phyloP scores from a whole-genome alignment of 2,329 filamentous ascomycete genomes.

The Claviceps monticola region DNA sequence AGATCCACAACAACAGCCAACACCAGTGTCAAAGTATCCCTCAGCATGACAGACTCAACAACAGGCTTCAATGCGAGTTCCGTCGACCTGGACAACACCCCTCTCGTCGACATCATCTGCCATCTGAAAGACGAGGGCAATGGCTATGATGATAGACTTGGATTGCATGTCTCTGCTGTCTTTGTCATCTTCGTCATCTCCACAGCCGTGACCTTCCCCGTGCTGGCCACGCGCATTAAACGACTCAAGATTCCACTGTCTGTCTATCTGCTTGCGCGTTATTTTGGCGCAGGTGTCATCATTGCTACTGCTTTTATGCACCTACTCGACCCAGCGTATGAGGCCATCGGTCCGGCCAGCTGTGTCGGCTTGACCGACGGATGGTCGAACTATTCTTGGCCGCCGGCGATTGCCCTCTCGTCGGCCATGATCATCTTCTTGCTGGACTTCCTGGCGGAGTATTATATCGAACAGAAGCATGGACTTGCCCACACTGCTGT shows the following conservation, averaged over 20 bases:
- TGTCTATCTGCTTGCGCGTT: constrained; percentile 78
- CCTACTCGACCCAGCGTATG: constrained; percentile 66
- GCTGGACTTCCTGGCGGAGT: constrained; percentile 34
- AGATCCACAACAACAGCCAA: too few relatives aligned
- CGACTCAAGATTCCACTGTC: constrained; percentile 51
- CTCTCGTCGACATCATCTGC: constrained; percentile 27
- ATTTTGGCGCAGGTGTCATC: constrained; percentile 88
- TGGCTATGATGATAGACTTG: constrained; percentile 46
- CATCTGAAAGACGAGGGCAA: constrained; percentile 31
- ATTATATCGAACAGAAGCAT: constrained; percentile 35
- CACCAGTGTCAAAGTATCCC: background rate
- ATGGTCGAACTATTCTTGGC: constrained; percentile 38
- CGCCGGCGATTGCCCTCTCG: constrained; percentile 33
- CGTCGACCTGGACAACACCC: constrained; percentile 43
- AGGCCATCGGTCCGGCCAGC: constrained; percentile 37
- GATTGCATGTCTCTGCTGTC: constrained; percentile 68
- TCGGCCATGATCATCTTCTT: constrained; percentile 36
- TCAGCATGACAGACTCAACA: constrained; percentile 12
- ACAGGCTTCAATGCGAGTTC: constrained; percentile 44
- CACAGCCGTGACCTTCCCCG: constrained; percentile 56
- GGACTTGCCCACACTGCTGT: constrained; percentile 12
- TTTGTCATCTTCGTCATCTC: constrained; percentile 75
- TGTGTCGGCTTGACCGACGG: constrained; percentile 33
- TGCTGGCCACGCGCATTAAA: constrained; percentile 48
- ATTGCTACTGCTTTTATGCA: constrained; percentile 90